Base-by-base conservation (phyloP, 2,329 filamentous ascomycete genomes). In the Exophiala xenobiotica region DNA sequence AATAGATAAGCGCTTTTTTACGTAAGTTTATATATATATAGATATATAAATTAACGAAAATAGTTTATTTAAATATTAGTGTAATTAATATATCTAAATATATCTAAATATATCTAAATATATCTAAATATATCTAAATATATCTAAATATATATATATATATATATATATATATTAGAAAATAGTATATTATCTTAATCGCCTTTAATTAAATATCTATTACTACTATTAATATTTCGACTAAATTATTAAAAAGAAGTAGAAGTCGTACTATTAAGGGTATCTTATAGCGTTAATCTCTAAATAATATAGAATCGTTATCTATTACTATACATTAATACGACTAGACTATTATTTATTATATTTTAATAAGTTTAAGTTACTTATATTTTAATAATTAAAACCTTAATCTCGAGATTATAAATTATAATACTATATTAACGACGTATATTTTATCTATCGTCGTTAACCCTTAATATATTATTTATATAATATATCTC, bases 241-340 rank as follows among this genome's bases (percentile, higher is more conserved):
- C 6, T 56, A 38, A 49, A 14, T 49, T n/a, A 27, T 54, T 42
- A 31, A 46, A 27, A 41, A 51, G 22, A 22, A 44, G 23, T 58
- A 29, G 45, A 41, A 58, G 19, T 16, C 39, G 22, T 50, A 58
- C 48, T 59, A 51, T 41, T 38, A 51, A 41, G 27, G 11, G 29
- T 47, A 59, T 31, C 23, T 59, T 18, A n/a, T 46, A 3, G 24
- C 41, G 3, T 29, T 57, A 11, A 29, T 19, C 16, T 37, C 51
- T 12, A 57, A 57, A 37, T 23, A 39, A 18, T 59, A 46, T 27
- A 51, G 51, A 6, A 46, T 44, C 16, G 47, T 59, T 16, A 54
- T 44, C 18, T 54, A 59, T 44, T 51, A 33, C 39, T 26, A 57
- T 24, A 59, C 56, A 2, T 33, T 56, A 11, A 37, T 58, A 8